Evolutionary conservation across 129 eudicot genomes (phyloP).

Genomic region (Lonicera japonica): DNA sequence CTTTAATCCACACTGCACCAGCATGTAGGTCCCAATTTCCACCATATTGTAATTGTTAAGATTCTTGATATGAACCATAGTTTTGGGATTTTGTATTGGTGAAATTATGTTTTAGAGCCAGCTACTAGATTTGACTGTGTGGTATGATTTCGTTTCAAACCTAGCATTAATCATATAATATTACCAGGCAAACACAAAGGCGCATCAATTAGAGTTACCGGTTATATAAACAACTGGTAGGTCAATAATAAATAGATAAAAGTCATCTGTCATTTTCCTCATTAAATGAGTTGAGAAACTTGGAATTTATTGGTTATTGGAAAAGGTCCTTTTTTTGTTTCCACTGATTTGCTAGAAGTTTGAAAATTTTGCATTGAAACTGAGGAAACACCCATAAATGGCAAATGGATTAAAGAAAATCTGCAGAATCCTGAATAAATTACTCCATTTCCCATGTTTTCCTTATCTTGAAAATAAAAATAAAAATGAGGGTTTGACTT

Average conservation of each 20-base stretch:
- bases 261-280: slow-evolving; percentile 15
- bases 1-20: background rate
- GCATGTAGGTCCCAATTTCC: slow-evolving; percentile 1
- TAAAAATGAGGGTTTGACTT: background rate
- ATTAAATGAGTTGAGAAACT: background rate
- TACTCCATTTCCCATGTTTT: background rate
- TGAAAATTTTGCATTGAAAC: background rate
- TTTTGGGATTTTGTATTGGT: too few relatives aligned
- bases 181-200: background rate
- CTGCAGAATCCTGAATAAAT: slow-evolving; percentile 1
- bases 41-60: background rate
- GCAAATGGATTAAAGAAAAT: background rate
- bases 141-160: too few relatives aligned
- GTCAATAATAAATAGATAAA: too few relatives aligned
- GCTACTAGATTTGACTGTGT: too few relatives aligned
- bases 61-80: too few relatives aligned
- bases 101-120: too few relatives aligned
- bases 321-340: background rate
- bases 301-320: background rate
- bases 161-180: too few relatives aligned
- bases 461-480: too few relatives aligned
- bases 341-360: background rate
- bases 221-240: too few relatives aligned
- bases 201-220: background rate
- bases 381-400: slow-evolving; percentile 1